A percentile compares a stretch with the other conserved stretches of the same genome.
phyloP scores from a whole-genome alignment of 2,329 filamentous ascomycete genomes.

The Fusarium sp. region DNA sequence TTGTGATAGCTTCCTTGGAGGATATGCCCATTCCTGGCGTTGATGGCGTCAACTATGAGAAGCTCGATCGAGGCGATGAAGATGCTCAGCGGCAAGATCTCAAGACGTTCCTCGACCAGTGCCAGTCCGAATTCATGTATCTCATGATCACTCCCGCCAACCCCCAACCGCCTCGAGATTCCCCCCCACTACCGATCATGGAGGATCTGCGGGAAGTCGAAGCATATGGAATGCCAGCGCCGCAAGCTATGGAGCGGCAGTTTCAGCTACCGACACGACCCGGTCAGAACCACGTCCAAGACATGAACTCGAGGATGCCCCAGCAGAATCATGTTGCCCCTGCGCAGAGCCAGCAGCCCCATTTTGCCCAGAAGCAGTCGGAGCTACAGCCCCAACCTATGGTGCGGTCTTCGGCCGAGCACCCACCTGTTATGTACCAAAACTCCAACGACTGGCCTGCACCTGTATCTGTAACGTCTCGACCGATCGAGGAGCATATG shows the following conservation, averaged over 20 bases:
- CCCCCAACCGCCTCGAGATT: slow-evolving; percentile 70
- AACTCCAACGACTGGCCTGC: slow-evolving; percentile 50
- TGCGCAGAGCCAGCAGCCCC: slow-evolving; percentile 51
- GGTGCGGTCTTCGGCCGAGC: slow-evolving; percentile 62
- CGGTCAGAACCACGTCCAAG: slow-evolving; percentile 66
- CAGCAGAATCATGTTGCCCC: slow-evolving; percentile 69
- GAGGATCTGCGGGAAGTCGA: slow-evolving; percentile 68
- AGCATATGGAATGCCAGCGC: slow-evolving; percentile 57
- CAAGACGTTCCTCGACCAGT: slow-evolving; percentile 70
- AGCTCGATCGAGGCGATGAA: slow-evolving; percentile 55
- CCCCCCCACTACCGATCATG: slow-evolving; percentile 64
- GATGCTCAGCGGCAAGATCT: slow-evolving; percentile 62
- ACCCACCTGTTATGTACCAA: slow-evolving; percentile 53
- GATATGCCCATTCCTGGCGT: slow-evolving; percentile 55
- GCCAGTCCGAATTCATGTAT: slow-evolving; percentile 72
- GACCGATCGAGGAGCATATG: slow-evolving; percentile 48
- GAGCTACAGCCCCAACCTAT: slow-evolving; percentile 60
- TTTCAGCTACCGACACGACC: slow-evolving; percentile 52
- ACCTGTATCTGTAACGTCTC: slow-evolving; percentile 48
- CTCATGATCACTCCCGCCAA: slow-evolving; percentile 74
- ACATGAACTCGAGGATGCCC: slow-evolving; percentile 62
- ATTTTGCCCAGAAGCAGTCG: slow-evolving; percentile 47
- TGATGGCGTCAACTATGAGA: slow-evolving; percentile 58
- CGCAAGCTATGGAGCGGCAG: slow-evolving; percentile 53
- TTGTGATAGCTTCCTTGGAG: slow-evolving; percentile 53